phyloP scores from a whole-genome alignment of 108 stramenopile species.

The Skeletonema menzelii region DNA sequence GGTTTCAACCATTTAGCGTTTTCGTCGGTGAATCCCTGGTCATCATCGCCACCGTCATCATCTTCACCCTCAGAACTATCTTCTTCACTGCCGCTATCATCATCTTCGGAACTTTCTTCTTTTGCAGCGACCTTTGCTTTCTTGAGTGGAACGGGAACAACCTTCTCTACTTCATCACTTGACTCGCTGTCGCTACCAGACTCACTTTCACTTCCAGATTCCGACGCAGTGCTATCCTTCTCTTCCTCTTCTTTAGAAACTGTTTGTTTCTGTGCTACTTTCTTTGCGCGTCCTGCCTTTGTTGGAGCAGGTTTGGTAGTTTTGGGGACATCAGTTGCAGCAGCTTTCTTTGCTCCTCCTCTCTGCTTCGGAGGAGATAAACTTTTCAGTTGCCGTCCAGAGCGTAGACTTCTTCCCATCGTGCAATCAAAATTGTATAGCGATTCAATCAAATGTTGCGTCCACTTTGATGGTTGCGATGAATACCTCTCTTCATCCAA shows the following conservation, averaged over 20 bases:
- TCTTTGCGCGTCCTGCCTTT: conserved; percentile 4
- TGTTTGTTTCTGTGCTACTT: background rate
- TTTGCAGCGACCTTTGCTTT: conserved; percentile 10
- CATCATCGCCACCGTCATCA: conserved; percentile 28
- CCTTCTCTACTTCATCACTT: conserved; percentile 15
- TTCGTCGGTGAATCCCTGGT: conserved; percentile 50
- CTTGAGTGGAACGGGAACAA: conserved; percentile 8
- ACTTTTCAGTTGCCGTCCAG: conserved; percentile 37
- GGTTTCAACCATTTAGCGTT: conserved; percentile 86
- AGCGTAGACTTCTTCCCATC: conserved; percentile 41
- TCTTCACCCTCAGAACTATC: conserved; percentile 12
- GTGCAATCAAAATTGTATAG: background rate
- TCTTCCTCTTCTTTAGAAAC: conserved; percentile 3
- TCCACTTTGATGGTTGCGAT: background rate
- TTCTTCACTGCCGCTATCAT: conserved; percentile 8
- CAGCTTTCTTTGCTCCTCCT: conserved; percentile 11
- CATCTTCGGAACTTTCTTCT: conserved; percentile 1
- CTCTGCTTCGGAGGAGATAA: conserved; percentile 35
- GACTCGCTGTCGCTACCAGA: conserved; percentile 26
- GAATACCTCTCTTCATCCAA: too few species aligned
- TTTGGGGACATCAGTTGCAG: conserved; percentile 7
- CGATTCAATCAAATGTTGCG: background rate
- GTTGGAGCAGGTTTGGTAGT: background rate
- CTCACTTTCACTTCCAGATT: conserved; percentile 14
- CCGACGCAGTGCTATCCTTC: background rate